These are phyloP conservation scores for Zygoascus hellenicus DNA, from an alignment of 1,139 yeast genomes.

Conservation along the genomic window DNA sequence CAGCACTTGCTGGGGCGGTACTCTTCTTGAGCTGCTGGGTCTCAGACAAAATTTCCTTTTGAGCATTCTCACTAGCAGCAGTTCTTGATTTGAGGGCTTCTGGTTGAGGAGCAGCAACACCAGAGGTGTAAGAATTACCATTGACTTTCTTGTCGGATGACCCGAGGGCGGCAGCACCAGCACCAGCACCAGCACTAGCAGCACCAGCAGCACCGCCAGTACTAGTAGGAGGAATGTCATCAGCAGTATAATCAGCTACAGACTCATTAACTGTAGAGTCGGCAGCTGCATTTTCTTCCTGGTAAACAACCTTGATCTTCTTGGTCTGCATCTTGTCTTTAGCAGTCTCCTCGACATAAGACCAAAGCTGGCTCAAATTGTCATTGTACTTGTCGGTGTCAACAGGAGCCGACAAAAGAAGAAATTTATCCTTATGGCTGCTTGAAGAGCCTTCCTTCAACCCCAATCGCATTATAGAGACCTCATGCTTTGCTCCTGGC, in stretches of 20 bases:
- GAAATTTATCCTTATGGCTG: conserved; percentile 87
- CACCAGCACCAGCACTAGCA: conserved; percentile 9
- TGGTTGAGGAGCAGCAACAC: not conserved
- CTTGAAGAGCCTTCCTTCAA: conserved; percentile 57
- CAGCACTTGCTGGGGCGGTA: conserved; percentile 10
- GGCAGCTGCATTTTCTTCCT: conserved; percentile 13
- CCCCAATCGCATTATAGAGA: conserved; percentile 65
- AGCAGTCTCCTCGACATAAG: conserved; percentile 43
- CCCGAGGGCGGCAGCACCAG: conserved; percentile 10
- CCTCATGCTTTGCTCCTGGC: conserved; percentile 68
- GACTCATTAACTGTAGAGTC: conserved; percentile 21
- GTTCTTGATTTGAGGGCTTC: not conserved
- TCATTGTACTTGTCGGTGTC: conserved; percentile 33
- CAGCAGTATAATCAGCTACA: conserved; percentile 11
- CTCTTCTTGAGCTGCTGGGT: conserved; percentile 21
- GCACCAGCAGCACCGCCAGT: too few relatives aligned
- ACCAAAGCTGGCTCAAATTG: conserved; percentile 65
- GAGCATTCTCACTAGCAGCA: conserved; percentile 18
- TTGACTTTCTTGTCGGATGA: not conserved
- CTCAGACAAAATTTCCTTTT: conserved; percentile 21
- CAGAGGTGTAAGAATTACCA: conserved; percentile 1
- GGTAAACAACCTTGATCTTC: conserved; percentile 47
- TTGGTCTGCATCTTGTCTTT: conserved; percentile 48
- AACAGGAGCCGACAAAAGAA: conserved; percentile 80
- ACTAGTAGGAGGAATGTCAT: conserved; percentile 7